Percentiles rank a stretch among this genome's conserved stretches.
Evolutionary conservation across 163 green algal genomes (phyloP).

Genomic region (Scenedesmus sp.): DNA sequence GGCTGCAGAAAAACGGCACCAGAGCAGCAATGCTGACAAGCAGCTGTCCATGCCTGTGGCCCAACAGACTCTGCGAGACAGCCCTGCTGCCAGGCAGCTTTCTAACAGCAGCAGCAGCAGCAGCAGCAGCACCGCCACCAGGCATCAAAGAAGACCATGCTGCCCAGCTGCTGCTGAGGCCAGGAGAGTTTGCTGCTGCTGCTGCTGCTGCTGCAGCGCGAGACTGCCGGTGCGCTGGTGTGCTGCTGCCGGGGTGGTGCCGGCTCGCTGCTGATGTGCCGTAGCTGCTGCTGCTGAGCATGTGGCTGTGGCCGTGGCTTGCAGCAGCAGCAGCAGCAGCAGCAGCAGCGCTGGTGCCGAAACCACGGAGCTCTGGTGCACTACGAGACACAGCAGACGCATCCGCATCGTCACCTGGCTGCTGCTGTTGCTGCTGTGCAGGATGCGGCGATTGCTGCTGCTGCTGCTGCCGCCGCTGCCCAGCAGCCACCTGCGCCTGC

Average conservation of each 20-base stretch:
- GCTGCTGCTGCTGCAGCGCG: not conserved
- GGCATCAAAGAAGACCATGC: not conserved
- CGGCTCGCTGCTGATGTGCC: not conserved
- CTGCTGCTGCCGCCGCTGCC: conserved; percentile 1
- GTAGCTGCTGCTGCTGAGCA: not conserved
- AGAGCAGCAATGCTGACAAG: conserved; percentile 74
- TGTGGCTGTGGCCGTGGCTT: not conserved
- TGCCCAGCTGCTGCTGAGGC: not conserved
- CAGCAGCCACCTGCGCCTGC: not conserved
- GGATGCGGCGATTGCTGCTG: not conserved
- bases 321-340: not conserved
- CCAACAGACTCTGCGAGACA: conserved; percentile 76
- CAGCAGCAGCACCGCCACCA: conserved; percentile 24
- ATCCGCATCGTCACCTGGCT: not conserved
- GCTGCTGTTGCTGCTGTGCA: conserved; percentile 13
- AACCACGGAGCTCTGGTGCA: conserved; percentile 16
- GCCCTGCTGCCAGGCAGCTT: conserved; percentile 51
- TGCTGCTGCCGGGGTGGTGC: conserved; percentile 3
- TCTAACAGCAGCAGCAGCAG: conserved; percentile 1
- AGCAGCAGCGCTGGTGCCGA: not conserved
- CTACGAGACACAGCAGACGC: not conserved
- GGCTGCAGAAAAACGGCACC: conserved; percentile 79
- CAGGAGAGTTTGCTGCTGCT: conserved; percentile 7
- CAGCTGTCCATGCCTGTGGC: conserved; percentile 70
- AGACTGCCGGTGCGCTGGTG: not conserved